phyloP scores from a whole-genome alignment of 176 grass and related monocot species.

The Hyparrhenia diplandra region DNA sequence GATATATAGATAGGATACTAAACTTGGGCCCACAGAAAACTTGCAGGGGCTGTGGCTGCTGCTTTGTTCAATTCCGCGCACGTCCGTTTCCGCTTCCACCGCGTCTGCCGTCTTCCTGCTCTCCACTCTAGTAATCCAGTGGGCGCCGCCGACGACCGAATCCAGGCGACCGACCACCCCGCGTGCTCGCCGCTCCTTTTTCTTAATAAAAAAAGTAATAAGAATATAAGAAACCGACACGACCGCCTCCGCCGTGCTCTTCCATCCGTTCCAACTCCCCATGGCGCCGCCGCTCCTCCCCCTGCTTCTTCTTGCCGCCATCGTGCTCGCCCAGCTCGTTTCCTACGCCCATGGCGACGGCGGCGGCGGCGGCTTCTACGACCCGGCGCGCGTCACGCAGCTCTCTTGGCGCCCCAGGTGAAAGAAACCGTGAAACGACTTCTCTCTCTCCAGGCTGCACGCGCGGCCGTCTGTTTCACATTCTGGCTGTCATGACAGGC shows the following conservation, averaged over 20 bases:
- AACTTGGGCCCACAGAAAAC: not conserved
- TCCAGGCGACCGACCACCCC: not conserved
- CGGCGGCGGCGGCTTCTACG: conserved; percentile 30
- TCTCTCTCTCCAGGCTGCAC: too few species aligned
- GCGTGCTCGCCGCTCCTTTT: too few species aligned
- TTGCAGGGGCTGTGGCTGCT: not conserved
- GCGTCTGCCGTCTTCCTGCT: not conserved
- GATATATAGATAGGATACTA: too few species aligned
- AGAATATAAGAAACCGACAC: not conserved
- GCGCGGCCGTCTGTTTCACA: too few species aligned
- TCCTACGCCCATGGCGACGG: not conserved
- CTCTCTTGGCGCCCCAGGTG: conserved; percentile 59
- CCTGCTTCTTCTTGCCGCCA: not conserved
- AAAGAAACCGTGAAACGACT: not conserved
- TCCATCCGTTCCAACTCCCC: not conserved
- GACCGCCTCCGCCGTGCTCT: not conserved
- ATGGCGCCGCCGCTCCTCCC: conserved; percentile 24
- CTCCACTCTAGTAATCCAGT: conserved; percentile 10
- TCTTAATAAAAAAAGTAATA: not conserved
- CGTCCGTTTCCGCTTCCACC: not conserved
- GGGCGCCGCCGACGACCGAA: conserved; percentile 28
- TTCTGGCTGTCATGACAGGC: too few species aligned
- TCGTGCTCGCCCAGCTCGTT: conserved; percentile 1
- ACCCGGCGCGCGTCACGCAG: conserved; percentile 50
- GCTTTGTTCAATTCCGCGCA: not conserved